phyloP scores from a whole-genome alignment of 345 rosid species.

The Odontarrhena argentea region DNA sequence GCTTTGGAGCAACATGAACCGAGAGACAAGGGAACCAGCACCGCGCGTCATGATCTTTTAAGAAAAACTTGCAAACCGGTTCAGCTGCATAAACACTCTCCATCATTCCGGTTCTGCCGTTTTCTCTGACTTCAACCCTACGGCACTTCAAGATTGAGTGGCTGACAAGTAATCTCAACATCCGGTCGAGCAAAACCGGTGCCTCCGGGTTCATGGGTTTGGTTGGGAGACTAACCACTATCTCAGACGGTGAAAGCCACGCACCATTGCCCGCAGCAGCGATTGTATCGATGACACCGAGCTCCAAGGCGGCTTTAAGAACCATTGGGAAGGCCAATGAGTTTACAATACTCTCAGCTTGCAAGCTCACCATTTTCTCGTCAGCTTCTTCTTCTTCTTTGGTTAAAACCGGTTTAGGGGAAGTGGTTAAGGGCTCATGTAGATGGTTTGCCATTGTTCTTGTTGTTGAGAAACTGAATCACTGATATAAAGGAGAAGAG shows the following conservation, averaged over 20 bases:
- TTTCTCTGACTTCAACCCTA: slow-evolving; percentile 17
- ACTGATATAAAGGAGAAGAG: too few relatives aligned
- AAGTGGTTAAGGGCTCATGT: slow-evolving; percentile 20
- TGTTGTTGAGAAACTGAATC: not conserved
- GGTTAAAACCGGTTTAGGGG: slow-evolving; percentile 13
- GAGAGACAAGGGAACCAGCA: slow-evolving; percentile 34
- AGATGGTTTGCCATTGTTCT: slow-evolving; percentile 28
- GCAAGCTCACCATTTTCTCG: slow-evolving; percentile 31
- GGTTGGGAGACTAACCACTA: slow-evolving; percentile 40
- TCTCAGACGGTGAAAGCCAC: slow-evolving; percentile 52
- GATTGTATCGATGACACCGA: slow-evolving; percentile 54
- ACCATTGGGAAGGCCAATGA: slow-evolving; percentile 51
- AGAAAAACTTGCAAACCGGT: slow-evolving; percentile 38
- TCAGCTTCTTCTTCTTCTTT: slow-evolving; percentile 17
- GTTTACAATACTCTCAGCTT: not conserved
- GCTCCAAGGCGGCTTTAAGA: slow-evolving; percentile 52
- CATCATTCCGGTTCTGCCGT: slow-evolving; percentile 11
- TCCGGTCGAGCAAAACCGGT: slow-evolving; percentile 51
- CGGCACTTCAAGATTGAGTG: slow-evolving; percentile 23
- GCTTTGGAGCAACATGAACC: slow-evolving; percentile 23
- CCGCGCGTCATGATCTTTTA: slow-evolving; percentile 34
- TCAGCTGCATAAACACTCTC: slow-evolving; percentile 33
- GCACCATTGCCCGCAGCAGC: slow-evolving; percentile 36
- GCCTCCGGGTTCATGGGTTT: slow-evolving; percentile 50
- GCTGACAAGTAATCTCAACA: slow-evolving; percentile 53